Evolutionary conservation across 2,329 filamentous ascomycete genomes (phyloP), one percentile per base, ranked within the genome.

Genomic region (Stachybotrys chlorohalonatus): DNA sequence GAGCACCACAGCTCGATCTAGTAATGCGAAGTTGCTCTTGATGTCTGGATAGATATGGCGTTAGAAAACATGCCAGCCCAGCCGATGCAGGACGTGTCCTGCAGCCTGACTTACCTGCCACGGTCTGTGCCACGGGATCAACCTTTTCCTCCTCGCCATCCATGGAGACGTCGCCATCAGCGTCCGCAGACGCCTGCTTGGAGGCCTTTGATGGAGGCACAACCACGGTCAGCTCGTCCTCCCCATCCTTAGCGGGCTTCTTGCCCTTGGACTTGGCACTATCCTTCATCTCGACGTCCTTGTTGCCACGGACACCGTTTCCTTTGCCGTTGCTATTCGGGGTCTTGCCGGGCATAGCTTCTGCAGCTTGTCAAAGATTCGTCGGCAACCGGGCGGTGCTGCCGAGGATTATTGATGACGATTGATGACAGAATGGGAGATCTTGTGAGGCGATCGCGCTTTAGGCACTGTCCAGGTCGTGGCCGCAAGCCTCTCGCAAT

Each of bases 1-100:
- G 64, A 95, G 84, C 60, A 86, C 81, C 60, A 99, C 93, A 61
- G 92, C 94, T 66, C 91, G 88, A 67, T 96, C 92, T 67, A 99
- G 82, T 60, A 99, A 82, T 53, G 84, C 83, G 69, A 96, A 96
- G 75, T 95, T 96, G 79, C 83, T 86, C 75, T 92, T 94, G 76
- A 99, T 95, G 72, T 96, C 94, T 97, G 68, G 46, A 55, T 52
- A 30, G 31, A 59, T 32, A 42, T 13, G 36, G 8, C 13, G 5
- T 42, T 42, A 42, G 36, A 31, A n/a, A 47, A 46, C 51, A 46
- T 57, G 67, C 54, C 68, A 64, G 55, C 7, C 31, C 31, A 7
- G 2, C n/a, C 9, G 15, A 32, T 32, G n/a, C 50, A 48, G 50
- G n/a, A 49, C 17, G 45, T 17, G 42, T 30, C 54, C 39, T 47